phyloP scores from a whole-genome alignment of 2,329 filamentous ascomycete species.

The Sporothrix globosa region DNA sequence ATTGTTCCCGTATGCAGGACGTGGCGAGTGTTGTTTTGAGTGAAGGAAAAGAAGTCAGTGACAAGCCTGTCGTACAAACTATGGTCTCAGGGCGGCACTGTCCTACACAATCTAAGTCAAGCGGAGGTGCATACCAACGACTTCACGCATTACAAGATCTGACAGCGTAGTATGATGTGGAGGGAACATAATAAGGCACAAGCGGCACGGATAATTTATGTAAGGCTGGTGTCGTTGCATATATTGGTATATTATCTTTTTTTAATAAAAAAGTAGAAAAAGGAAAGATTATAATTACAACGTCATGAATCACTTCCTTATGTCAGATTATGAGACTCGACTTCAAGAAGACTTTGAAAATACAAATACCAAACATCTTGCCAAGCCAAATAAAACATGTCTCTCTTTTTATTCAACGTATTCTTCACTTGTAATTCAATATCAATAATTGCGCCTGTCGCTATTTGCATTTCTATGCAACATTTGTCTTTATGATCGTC shows the following conservation, averaged over 20 bases:
- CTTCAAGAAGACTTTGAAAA: too few relatives aligned
- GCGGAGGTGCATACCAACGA: background rate
- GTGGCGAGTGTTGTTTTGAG: background rate
- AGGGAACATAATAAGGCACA: background rate
- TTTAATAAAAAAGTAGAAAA: too few relatives aligned
- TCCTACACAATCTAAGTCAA: constrained; percentile 17
- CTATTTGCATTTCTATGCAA: background rate
- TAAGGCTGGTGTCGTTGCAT: background rate
- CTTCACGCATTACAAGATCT: constrained; percentile 19
- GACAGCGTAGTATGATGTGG: background rate
- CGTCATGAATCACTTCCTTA: too few relatives aligned
- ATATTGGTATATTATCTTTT: background rate
- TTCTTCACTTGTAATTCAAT: too few relatives aligned
- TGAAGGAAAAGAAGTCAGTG: too few relatives aligned
- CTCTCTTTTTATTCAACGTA: too few relatives aligned
- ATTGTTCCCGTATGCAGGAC: background rate
- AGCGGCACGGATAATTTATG: background rate
- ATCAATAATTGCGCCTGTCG: too few relatives aligned
- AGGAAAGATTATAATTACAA: too few relatives aligned
- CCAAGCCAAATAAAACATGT: too few relatives aligned
- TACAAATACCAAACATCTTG: too few relatives aligned
- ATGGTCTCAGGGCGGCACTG: background rate
- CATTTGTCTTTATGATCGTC: background rate
- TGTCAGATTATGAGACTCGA: too few relatives aligned
- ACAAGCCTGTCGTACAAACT: constrained; percentile 1